Percentiles rank a stretch among this genome's conserved stretches.
phyloP scores from a whole-genome alignment of 306 rosid species.

The Dryas alaskensis region DNA sequence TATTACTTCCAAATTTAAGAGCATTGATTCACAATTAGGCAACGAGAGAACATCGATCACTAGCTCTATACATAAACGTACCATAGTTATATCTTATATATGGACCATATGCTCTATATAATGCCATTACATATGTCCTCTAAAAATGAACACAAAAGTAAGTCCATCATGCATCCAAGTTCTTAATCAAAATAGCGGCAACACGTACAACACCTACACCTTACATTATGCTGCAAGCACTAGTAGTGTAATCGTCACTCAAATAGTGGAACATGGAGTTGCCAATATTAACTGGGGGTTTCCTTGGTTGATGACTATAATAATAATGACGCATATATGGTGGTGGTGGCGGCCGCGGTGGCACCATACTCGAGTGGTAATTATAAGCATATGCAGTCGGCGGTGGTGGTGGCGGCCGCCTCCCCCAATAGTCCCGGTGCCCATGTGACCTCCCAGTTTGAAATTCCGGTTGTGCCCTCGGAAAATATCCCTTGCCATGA shows the following conservation, averaged over 20 bases:
- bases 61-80: no score
- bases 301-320: constrained; percentile 6
- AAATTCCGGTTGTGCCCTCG: background rate
- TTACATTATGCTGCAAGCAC: constrained; percentile 15
- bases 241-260: constrained; percentile 8
- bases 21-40: no score
- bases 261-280: constrained; percentile 12
- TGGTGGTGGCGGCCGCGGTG: background rate
- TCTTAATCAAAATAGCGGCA: background rate
- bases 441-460: background rate
- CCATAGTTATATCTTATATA: no score
- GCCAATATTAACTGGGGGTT: background rate
- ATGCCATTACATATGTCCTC: no score
- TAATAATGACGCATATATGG: background rate
- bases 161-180: no score
- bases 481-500: background rate
- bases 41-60: no score
- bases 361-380: background rate
- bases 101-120: no score
- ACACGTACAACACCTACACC: background rate
- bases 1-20: no score
- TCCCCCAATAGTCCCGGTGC: background rate
- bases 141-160: no score
- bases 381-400: background rate
- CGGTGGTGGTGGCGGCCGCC: background rate